Percentiles rank a stretch among this genome's conserved stretches.
These are phyloP conservation scores for Colletotrichum sp. DNA, from an alignment of 2,329 filamentous ascomycete species.

Conservation along the genomic window DNA sequence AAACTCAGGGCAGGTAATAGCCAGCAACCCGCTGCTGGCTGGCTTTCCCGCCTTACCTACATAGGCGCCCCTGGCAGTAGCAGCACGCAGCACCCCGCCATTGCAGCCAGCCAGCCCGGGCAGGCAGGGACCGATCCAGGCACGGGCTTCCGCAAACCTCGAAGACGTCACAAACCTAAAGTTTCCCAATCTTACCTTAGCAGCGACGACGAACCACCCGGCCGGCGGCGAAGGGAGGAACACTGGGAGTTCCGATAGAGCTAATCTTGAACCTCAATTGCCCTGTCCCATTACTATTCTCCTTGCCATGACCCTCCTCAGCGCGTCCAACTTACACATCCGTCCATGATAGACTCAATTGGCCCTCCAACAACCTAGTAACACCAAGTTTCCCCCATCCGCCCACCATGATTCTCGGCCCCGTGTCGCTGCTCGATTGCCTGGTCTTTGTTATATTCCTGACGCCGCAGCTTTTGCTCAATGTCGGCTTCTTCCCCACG, in stretches of 20 bases:
- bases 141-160: neutral
- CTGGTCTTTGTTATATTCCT: constrained; percentile 74
- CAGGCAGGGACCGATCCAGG: neutral
- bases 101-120: neutral
- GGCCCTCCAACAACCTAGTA: neutral
- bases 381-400: neutral
- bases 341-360: neutral
- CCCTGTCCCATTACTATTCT: neutral
- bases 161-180: constrained; percentile 12
- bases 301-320: neutral
- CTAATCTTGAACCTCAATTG: neutral
- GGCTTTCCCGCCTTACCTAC: neutral
- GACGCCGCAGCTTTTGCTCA: constrained; percentile 71
- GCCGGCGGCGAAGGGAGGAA: constrained; percentile 7
- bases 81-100: neutral
- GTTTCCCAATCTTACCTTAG: neutral
- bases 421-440: constrained; percentile 79
- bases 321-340: neutral
- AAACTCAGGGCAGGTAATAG: neutral
- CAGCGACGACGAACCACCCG: neutral
- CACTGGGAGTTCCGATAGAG: neutral
- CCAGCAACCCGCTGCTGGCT: neutral
- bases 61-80: neutral
- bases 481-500: constrained; percentile 67
- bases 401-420: constrained; percentile 70